Base-by-base conservation (phyloP, 2,329 filamentous ascomycete genomes). In the Lachnellula hyalina region DNA sequence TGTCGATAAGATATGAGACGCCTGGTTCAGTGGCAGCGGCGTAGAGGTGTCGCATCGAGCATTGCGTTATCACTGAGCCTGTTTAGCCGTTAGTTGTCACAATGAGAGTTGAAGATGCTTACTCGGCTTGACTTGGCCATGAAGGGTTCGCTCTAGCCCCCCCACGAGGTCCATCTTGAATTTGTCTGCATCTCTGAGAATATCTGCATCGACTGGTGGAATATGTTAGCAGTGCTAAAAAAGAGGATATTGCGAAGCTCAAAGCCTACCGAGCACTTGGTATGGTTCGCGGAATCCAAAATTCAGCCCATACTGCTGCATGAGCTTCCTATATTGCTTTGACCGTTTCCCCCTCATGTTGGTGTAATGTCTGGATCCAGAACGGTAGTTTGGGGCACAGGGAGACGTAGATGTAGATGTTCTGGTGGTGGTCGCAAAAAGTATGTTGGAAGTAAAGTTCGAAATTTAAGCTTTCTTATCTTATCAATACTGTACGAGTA, bases 281-380 rank as follows among this genome's bases (percentile, higher is more conserved):
- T 96, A 97, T 11, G 94, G 91, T 74, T 94, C 89, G 64, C 92
- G 89, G 72, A 96, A 96, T 57, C 88, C 87, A 70, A 96, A 96
- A 57, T 84, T 85, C 71, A 93, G 81, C 68, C 86, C 84, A 80
- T 92, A 96, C 69, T 93, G 87, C 73, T 90, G 86, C 86, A 99
- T 95, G 67, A 96, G 84, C 84, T 96, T 96, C 69, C 86, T 83
- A 71, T 90, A 91, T 66, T 87, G 85, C 73, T 89, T 86, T 42
- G 77, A 79, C 57, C 83, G 78, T 73, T 89, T 89, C 52, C 84
- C 84, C 67, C 83, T 78, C 82, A 87, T 88, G 48, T 65, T 80
- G 71, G 41, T 47, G 19, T 17, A 21, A 35, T 38, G 7, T 23
- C 17, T 38, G 25, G 28, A 32, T 32, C 2, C 28, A 12, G 28